Base-by-base conservation (phyloP, 345 rosid species). In the Excoecaria agallocha region DNA sequence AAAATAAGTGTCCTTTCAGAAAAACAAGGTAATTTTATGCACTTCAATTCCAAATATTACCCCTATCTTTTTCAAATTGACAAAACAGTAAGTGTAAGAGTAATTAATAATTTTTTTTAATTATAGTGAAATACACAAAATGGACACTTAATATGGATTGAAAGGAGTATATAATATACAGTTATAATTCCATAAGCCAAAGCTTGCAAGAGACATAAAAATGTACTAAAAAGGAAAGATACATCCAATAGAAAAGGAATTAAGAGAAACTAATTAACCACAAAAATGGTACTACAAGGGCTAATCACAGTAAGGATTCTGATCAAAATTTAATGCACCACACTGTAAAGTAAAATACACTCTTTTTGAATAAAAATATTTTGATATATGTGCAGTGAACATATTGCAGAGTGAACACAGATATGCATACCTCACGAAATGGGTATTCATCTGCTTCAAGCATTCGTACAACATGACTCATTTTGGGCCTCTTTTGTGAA, bases 371-470 rank as follows among this genome's bases (percentile, higher is more conserved):
- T 20, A 39, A 38, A 39, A 51, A 17, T 13, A 57, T 20, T 57
- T 22, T 57, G 61, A 22, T 9, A 22, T 3, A 9, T 22, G 8
- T 7, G 12, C 49, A 37, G 30, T 8, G 19, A 45, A 38, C 38
- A 62, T 54, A 39, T 24, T 46, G 12, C n/a, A 58, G 17, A 13
- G 52, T 12, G 41, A 20, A 56, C 15, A 41, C 9, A 59, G 50
- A 25, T 12, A 6, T 41, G 41, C 74, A 45, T 85, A 92, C 98
- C 98, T 91, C 95, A 19, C 89, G 93, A 76, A 85, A 86, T 46
- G 98, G 95, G 78, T 86, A 83, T 35, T 91, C 97, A 48, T 92
- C 95, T 35, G 91, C 86, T 82, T 94, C 98, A 68, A 94, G 97
- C 98, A 94, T 92, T 15, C 79, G 86, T 8, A 86, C 95, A 58